Evolutionary conservation across 169 alveolate species (phyloP).

Genomic region (Babesia divergens): DNA sequence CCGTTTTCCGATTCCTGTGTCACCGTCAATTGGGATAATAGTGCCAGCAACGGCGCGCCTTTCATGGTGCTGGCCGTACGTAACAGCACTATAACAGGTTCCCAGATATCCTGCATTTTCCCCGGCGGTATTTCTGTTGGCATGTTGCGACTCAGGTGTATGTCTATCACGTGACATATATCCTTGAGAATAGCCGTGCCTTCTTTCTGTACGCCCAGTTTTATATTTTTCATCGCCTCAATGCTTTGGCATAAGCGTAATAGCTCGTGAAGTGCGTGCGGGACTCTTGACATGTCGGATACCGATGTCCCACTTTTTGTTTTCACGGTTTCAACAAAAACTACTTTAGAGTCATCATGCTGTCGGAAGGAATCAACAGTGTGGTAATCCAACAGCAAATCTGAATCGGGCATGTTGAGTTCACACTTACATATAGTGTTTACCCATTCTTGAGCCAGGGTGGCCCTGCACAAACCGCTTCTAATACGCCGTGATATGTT

Average conservation of each 20-base stretch:
- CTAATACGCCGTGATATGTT: constrained; percentile 8
- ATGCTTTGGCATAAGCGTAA: neutral
- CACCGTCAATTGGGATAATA: neutral
- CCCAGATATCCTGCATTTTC: neutral
- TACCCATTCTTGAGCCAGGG: constrained; percentile 1
- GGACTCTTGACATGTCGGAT: neutral
- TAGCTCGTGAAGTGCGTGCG: neutral
- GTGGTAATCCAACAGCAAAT: neutral
- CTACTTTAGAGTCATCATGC: neutral
- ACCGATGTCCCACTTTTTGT: neutral
- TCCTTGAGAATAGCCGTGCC: constrained; percentile 3
- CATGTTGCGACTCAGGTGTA: neutral
- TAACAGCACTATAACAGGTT: neutral
- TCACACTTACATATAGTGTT: neutral
- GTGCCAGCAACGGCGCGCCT: neutral
- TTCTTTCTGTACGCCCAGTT: neutral
- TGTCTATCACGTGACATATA: neutral
- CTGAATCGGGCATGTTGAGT: neutral
- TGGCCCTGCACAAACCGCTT: constrained; percentile 2
- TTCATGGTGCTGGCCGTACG: neutral
- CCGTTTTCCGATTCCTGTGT: neutral
- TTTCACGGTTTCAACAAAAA: constrained; percentile 2
- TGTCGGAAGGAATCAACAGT: neutral
- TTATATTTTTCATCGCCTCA: neutral
- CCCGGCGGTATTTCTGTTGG: neutral